phyloP scores from a whole-genome alignment of 2,329 filamentous ascomycete species.

The Immersiporthe knoxdaviesiana region DNA sequence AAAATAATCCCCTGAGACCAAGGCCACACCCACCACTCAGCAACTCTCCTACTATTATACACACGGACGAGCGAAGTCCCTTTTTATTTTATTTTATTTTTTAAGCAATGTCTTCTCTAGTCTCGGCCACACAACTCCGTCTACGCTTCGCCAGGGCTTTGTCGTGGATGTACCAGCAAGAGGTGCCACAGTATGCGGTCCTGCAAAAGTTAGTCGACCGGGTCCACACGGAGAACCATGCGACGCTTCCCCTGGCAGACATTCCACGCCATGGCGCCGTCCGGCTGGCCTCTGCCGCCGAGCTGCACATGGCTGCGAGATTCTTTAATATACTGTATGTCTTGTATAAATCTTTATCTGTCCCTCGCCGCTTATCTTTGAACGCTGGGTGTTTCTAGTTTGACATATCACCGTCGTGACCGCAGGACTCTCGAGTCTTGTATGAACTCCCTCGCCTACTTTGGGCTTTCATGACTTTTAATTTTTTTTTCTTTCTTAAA shows the following conservation, averaged over 20 bases:
- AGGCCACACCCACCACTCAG: background rate
- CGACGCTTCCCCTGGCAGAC: conserved; percentile 11
- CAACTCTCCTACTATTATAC: background rate
- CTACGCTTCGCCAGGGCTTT: conserved; percentile 28
- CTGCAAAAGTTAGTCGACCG: conserved; percentile 27
- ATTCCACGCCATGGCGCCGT: conserved; percentile 51
- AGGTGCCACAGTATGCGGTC: conserved; percentile 34
- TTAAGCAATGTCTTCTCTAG: background rate
- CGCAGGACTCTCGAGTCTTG: background rate
- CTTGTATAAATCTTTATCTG: too few species aligned
- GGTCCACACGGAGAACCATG: conserved; percentile 6
- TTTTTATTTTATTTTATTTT: too few species aligned
- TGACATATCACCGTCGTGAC: background rate
- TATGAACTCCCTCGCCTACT: background rate
- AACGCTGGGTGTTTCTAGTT: background rate
- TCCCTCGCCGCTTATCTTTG: background rate
- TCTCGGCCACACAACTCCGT: conserved; percentile 25
- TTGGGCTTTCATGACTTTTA: background rate
- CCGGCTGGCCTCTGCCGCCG: conserved; percentile 48
- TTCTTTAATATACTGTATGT: conserved; percentile 45
- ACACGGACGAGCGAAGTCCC: background rate
- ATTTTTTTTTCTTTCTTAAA: too few species aligned
- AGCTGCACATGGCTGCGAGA: conserved; percentile 47
- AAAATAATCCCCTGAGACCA: background rate
- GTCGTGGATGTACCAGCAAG: conserved; percentile 33